Conservation (phyloP, 306 rosid species). For the Cucurbita maxima region DNA sequence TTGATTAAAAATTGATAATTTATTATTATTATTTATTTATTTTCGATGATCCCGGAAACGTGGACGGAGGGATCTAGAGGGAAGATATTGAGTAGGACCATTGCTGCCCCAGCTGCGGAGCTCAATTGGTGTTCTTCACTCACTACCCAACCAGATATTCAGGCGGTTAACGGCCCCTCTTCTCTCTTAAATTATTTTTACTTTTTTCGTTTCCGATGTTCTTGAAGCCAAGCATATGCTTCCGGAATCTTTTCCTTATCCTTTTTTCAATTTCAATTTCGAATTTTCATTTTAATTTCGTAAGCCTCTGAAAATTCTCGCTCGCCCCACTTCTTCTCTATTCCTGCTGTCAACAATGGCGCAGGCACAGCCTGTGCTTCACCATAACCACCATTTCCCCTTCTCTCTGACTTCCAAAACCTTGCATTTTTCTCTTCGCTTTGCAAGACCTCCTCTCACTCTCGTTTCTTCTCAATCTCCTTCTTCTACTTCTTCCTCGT, state of each 20-base stretch:
- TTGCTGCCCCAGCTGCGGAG: neutral
- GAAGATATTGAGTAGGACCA: neutral
- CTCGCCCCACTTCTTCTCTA: neutral
- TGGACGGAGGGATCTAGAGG: neutral
- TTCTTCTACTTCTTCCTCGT: neutral
- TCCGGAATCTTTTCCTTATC: neutral
- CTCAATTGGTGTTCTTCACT: neutral
- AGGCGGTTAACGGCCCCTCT: neutral
- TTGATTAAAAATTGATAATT: too few relatives aligned
- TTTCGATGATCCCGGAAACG: neutral
- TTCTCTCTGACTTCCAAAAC: slow-evolving; percentile 28
- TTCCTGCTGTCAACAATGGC: slow-evolving; percentile 23
- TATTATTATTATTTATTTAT: too few relatives aligned
- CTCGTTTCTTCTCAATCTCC: slow-evolving; percentile 8
- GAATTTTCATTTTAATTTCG: neutral
- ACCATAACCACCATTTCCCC: slow-evolving; percentile 19
- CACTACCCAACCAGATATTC: neutral
- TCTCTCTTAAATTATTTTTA: neutral
- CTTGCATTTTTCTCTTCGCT: slow-evolving; percentile 4
- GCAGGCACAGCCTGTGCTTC: slow-evolving; percentile 31
- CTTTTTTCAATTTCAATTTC: neutral
- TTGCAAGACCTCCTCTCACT: neutral
- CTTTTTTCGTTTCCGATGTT: neutral
- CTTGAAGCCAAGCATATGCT: slow-evolving; percentile 1
- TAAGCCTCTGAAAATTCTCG: neutral